Base-by-base conservation (phyloP, 305 asterid species). In the Stenogyne calaminthoides region DNA sequence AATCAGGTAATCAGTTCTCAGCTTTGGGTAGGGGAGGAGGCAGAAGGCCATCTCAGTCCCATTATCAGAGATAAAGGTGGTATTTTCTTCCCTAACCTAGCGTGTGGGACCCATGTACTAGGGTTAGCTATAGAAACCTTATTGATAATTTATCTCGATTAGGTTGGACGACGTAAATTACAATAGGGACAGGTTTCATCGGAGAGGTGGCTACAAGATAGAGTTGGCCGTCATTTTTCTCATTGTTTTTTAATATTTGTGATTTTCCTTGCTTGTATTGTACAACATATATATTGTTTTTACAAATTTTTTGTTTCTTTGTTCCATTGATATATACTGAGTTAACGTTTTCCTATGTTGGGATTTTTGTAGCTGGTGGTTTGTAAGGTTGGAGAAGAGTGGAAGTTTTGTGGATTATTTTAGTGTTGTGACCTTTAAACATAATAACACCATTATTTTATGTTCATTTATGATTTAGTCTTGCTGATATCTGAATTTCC, bases 1-100 rank as follows among this genome's bases (percentile, higher is more conserved):
- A 78, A 32, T 56, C 86, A 2, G 89, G 89, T 14, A 91, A 94
- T 69, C 93, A 83, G 54, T 94, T 73, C 78, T 80, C 99, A 12
- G 78, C 91, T 42, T 70, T 86, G 80, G 79, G 73, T 44, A 78
- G 96, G 85, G 90, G 93, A 67, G 84, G 88, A 39, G 82, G 76
- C 55, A 86, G 92, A 78, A 74, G 88, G 73, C 91, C 91, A 5
- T 89, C 93, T 11, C 84, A 78, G 5, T 81, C 93, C 1, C 83
- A 85, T 64, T 34, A 81, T 79, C 85, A 84, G 36, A 84, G 84
- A 63, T 90, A 85, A 80, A 70, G 42, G 64, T 42, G 19, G 34
- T 57, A 27, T 42, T 71, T 63, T 39, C 34, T 58, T 29, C 42
- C 59, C 66, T 68, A 51, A 58, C 67, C 67, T 76, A 49, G 73